Base-by-base conservation (phyloP, 163 green algal genomes). In the Chloromonas sp. region DNA sequence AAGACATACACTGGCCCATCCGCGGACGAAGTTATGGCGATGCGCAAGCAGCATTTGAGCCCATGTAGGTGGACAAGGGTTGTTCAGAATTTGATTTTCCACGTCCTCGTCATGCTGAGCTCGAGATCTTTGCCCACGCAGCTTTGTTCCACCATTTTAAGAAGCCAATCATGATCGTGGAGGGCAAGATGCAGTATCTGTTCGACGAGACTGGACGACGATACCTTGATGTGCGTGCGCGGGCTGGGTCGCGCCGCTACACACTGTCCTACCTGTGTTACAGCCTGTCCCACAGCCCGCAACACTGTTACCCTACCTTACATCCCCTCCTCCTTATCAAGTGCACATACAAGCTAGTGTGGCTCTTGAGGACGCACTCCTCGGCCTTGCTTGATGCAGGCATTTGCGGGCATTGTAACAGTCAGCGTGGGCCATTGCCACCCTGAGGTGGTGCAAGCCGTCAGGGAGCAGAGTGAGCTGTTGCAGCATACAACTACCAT, bases 141-240 rank as follows among this genome's bases (percentile, higher is more conserved):
- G 95, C 94, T 2, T 90, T 99, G 0, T 97, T 97, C 83, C 87
- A 92, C 70, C 95, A 98, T 83, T 99, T 98, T 93, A 97, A 97
- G 88, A 92, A 98, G 82, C 97, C 97, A 0, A 92, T 99, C 1
- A 98, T 99, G 94, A 98, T 99, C 3, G 93, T 95, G 57, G 95
- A 99, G 82, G 97, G 97, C 82, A 96, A 96, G 82, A 98, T 98
- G 97, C 97, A 99, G 90, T 99, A 99, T 88, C 87, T 99, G 60
- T 99, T 93, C 82, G 97, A 99, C 83, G 97, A 99, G 85, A 95
- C 81, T 14, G 97, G 97, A 0, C 86, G 93, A 3, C 90, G 97
- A 0, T 99, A 97, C 89, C 89, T 99, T 14, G 97, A 99, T 85
- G 94, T 97, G 86, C 91, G 94, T 84, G 57, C 57, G 2, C 1